phyloP scores from a whole-genome alignment of 306 rosid genomes.

The Senna tora region DNA sequence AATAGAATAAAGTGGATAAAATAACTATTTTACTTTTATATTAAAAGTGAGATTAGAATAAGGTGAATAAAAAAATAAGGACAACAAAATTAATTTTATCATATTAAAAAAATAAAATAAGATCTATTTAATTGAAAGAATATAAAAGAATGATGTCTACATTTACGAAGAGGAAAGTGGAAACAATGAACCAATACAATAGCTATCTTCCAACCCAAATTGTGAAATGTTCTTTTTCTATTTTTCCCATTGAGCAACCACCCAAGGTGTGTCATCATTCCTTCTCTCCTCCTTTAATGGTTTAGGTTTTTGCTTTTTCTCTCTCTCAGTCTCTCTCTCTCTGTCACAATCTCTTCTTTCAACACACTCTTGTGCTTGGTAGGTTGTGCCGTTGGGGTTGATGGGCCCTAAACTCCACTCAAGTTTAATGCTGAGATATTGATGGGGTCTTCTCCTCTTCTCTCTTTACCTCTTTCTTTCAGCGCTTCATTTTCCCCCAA shows the following conservation, averaged over 20 bases:
- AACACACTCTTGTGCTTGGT: constrained; percentile 73
- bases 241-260: constrained; percentile 48
- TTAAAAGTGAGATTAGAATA: too few species aligned
- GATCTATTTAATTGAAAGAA: too few species aligned
- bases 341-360: constrained; percentile 40
- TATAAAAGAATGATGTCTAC: too few species aligned
- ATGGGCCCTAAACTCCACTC: constrained; percentile 90
- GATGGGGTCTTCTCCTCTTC: constrained; percentile 35
- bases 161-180: too few species aligned
- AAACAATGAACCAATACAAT: constrained; percentile 37
- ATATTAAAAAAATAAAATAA: too few species aligned
- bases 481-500: constrained; percentile 58
- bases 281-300: constrained; percentile 54
- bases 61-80: too few species aligned
- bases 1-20: too few species aligned
- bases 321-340: constrained; percentile 9
- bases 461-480: constrained; percentile 52
- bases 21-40: too few species aligned
- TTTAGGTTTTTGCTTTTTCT: constrained; percentile 51
- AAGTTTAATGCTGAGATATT: constrained; percentile 46
- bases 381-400: constrained; percentile 68
- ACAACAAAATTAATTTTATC: too few species aligned
- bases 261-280: constrained; percentile 56
- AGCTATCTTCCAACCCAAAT: constrained; percentile 65
- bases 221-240: constrained; percentile 49